Evolutionary conservation across 164 flowering plant species (phyloP).

Genomic region (Buxus sempervirens): DNA sequence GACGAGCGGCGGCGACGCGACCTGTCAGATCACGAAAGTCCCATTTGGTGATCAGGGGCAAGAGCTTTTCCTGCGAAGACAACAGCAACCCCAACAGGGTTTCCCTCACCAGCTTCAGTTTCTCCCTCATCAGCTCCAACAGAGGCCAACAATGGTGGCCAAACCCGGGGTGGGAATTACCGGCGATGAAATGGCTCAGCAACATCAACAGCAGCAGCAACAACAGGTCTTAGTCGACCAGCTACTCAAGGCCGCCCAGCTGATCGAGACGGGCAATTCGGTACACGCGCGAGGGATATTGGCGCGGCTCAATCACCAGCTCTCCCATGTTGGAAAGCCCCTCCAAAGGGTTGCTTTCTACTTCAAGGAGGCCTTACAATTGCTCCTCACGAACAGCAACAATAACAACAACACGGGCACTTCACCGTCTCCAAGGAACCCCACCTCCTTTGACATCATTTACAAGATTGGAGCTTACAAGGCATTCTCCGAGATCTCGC

Average conservation of each 20-base stretch:
- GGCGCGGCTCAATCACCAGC: conserved; percentile 99
- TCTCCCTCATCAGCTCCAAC: conserved; percentile 37
- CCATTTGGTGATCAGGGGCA: conserved; percentile 45
- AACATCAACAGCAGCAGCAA: conserved; percentile 43
- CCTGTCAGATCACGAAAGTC: conserved; percentile 26
- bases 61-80: conserved; percentile 33
- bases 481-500: conserved; percentile 70
- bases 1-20: conserved; percentile 20
- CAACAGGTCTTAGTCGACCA: conserved; percentile 61
- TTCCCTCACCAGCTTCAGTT: conserved; percentile 37
- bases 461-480: conserved; percentile 72
- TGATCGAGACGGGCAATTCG: conserved; percentile 73
- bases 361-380: conserved; percentile 71
- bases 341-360: conserved; percentile 75
- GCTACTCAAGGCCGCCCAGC: conserved; percentile 80
- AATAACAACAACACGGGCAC: too few relatives aligned
- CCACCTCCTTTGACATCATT: conserved; percentile 46
- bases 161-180: conserved; percentile 24
- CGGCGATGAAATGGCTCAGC: conserved; percentile 30
- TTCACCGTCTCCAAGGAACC: conserved; percentile 22
- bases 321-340: conserved; percentile 79
- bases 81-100: conserved; percentile 27
- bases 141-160: conserved; percentile 29
- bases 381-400: conserved; percentile 37
- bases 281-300: conserved; percentile 99